phyloP scores from a whole-genome alignment of 1,139 yeast species.

The Hansenula sp. region DNA sequence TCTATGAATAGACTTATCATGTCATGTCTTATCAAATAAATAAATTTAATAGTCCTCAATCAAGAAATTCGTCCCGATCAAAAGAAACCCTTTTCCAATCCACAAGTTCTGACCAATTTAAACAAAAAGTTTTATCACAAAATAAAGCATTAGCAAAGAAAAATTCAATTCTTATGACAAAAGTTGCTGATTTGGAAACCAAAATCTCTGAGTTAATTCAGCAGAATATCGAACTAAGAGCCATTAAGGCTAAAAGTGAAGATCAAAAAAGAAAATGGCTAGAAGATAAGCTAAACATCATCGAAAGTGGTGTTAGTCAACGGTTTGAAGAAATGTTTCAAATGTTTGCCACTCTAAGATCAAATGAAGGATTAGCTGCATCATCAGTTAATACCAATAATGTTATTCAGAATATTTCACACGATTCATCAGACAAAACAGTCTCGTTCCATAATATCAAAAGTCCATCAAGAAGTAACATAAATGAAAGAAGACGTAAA shows the following conservation, averaged over 20 bases:
- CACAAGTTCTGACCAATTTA: conserved; percentile 10
- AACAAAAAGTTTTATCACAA: conserved; percentile 34
- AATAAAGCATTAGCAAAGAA: conserved; percentile 53
- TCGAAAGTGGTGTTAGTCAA: conserved; percentile 38
- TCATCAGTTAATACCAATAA: conserved; percentile 12
- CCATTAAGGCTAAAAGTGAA: conserved; percentile 28
- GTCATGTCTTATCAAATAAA: conserved; percentile 20
- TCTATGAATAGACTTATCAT: conserved; percentile 2
- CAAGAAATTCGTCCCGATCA: conserved; percentile 2
- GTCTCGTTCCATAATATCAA: conserved; percentile 19
- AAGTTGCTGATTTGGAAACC: conserved; percentile 46
- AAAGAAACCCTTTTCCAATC: conserved; percentile 5
- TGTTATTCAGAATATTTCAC: conserved; percentile 4
- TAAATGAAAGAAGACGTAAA: conserved; percentile 29
- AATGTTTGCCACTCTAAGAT: conserved; percentile 33
- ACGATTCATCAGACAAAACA: conserved; percentile 15
- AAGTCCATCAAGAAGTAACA: conserved; percentile 15
- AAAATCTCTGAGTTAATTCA: conserved; percentile 41
- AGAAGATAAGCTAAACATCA: conserved; percentile 28
- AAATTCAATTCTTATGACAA: conserved; percentile 46
- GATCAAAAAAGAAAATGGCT: conserved; percentile 28
- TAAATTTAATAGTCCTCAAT: conserved; percentile 14
- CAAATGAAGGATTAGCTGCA: conserved; percentile 29
- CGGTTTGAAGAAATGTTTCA: conserved; percentile 42
- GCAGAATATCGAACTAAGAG: conserved; percentile 40